Conservation (phyloP, 2,329 filamentous ascomycete species). For the Botrytis medusae region DNA sequence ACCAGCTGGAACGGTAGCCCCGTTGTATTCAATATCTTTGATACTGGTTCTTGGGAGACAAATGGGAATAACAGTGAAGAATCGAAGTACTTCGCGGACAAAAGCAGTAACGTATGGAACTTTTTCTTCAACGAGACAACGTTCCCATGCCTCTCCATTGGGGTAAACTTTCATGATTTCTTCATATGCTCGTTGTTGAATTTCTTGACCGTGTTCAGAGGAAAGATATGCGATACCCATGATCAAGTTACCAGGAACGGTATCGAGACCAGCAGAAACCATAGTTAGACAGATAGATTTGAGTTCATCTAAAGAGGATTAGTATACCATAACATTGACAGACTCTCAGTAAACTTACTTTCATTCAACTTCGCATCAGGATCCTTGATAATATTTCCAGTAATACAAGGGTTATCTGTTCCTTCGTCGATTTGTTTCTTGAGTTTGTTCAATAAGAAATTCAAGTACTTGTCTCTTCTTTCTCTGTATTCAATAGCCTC, state of each 20-base stretch:
- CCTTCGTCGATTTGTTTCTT: slow-evolving; percentile 61
- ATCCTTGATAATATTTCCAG: slow-evolving; percentile 60
- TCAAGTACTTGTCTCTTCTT: slow-evolving; percentile 67
- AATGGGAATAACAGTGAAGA: slow-evolving; percentile 78
- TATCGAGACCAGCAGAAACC: slow-evolving; percentile 79
- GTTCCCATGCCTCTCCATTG: slow-evolving; percentile 72
- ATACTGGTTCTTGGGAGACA: slow-evolving; percentile 71
- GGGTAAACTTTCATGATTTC: slow-evolving; percentile 73
- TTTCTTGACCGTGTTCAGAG: slow-evolving; percentile 63
- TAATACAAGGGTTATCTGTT: slow-evolving; percentile 67
- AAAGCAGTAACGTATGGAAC: slow-evolving; percentile 75
- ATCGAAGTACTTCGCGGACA: slow-evolving; percentile 76
- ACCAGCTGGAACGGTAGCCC: slow-evolving; percentile 66
- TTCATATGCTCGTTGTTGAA: slow-evolving; percentile 67
- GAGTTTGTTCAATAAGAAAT: slow-evolving; percentile 57
- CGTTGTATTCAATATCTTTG: slow-evolving; percentile 69
- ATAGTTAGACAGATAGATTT: slow-evolving; percentile 81
- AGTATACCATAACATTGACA: slow-evolving; percentile 41
- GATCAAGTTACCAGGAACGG: slow-evolving; percentile 75
- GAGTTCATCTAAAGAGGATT: slow-evolving; percentile 60
- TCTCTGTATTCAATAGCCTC: slow-evolving; percentile 64
- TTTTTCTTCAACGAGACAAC: slow-evolving; percentile 71
- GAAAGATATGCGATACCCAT: slow-evolving; percentile 77
- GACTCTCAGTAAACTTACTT: slow-evolving; percentile 44
- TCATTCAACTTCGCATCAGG: slow-evolving; percentile 68